These are phyloP conservation scores for Stramenopiles sp. DNA, from an alignment of 352 stramenopile species.

Conservation along the genomic window DNA sequence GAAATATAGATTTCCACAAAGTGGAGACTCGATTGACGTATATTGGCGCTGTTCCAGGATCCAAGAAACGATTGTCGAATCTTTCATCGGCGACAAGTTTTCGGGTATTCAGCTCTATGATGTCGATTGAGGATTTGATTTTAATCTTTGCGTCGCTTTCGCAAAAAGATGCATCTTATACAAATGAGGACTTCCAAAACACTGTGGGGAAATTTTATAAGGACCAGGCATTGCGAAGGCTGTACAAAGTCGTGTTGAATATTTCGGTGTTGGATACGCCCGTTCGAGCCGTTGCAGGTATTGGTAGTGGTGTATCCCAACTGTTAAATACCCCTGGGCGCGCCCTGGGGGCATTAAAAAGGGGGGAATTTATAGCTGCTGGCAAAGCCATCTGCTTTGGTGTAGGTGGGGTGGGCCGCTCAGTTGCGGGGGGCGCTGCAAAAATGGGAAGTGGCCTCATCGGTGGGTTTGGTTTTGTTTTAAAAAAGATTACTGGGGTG, in stretches of 20 bases:
- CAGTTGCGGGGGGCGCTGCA: background rate
- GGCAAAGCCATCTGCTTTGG: background rate
- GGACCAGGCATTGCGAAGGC: background rate
- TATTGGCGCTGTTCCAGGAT: background rate
- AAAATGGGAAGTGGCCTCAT: background rate
- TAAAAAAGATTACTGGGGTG: background rate
- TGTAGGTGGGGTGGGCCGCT: background rate
- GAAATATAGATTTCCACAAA: background rate
- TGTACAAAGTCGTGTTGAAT: slow-evolving; percentile 2
- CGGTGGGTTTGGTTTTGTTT: background rate
- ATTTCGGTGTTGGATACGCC: background rate
- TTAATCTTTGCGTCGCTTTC: background rate
- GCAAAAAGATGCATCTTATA: background rate
- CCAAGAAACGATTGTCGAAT: background rate
- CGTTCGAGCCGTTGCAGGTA: background rate
- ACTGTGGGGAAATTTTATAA: background rate
- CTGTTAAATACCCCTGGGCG: background rate
- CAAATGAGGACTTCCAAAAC: background rate
- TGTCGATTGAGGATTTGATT: background rate
- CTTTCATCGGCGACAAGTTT: background rate
- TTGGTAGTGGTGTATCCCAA: background rate
- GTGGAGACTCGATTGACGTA: background rate
- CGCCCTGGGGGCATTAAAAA: background rate
- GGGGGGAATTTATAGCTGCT: background rate
- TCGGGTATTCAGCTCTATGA: background rate